Base-by-base conservation (phyloP, 2,329 filamentous ascomycete genomes). In the Diaporthe caulivora region DNA sequence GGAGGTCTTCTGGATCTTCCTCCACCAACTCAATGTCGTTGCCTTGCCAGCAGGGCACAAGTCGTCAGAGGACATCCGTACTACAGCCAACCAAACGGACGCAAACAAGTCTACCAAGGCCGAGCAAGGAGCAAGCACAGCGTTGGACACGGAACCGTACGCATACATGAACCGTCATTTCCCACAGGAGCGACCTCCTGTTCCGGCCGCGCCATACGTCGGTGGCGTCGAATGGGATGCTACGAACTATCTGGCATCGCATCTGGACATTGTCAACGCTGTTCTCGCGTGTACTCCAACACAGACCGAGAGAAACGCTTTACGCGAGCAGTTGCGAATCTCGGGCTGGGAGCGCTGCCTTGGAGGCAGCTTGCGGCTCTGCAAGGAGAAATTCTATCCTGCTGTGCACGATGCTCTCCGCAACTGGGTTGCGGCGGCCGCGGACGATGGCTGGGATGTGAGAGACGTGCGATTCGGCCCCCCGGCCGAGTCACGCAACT, bases 1-100 rank as follows among this genome's bases (percentile, higher is more conserved):
- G 82, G 96, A 99, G 82, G 96, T 98, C 37, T 99, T 99, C 81
- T 99, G 96, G 96, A 98, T 98, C 81, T 99, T 98, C 85, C 88
- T 98, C 70, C 96, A 98, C 83, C 94, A 97, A 78, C 87, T 97
- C 73, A 98, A 98, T 79, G 92, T 98, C 58, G 89, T 98, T 49
- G 89, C 94, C 29, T 83, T 94, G 44, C 90, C 92, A 1, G 79
- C 84, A 44, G 74, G 74, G 17, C 71, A 72, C 18, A 83, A 83
- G 77, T 81, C 83, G 58, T 74, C 74, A 47, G 73, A 75, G 58
- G 73, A 75, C 47, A 75, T 75, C 31, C 71, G 73, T 2, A 73
- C 64, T 21, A 79, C 79, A 67, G 73, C 78, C 71, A 74, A 75
- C 70, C 73, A 67, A 42, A 10, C 26, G 17, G 72, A 74, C 34